Evolutionary conservation across 371 early-diverging fungal genomes (phyloP).

Genomic region (Parasitella parasitica): DNA sequence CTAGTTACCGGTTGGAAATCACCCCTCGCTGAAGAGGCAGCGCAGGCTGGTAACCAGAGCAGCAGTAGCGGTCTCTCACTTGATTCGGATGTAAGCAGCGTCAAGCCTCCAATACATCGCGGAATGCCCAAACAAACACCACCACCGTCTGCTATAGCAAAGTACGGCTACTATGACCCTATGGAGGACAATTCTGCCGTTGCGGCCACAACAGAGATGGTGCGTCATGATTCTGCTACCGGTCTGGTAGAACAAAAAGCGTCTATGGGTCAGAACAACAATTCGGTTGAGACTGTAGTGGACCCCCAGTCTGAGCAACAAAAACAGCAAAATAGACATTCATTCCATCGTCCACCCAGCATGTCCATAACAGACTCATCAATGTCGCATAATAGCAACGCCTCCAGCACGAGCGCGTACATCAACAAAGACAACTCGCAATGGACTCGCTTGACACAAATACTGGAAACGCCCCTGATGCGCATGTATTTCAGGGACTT

Average conservation of each 20-base stretch:
- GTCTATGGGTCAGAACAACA: neutral
- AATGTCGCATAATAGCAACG: constrained; percentile 2
- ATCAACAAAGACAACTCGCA: constrained; percentile 13
- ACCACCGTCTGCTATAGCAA: neutral
- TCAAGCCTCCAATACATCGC: neutral
- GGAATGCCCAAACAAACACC: neutral
- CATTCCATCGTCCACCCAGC: constrained; percentile 9
- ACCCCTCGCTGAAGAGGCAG: neutral
- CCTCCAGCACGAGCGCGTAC: neutral
- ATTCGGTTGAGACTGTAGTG: too few relatives aligned
- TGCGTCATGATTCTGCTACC: constrained; percentile 10
- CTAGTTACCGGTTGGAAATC: constrained; percentile 52
- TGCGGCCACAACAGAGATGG: neutral
- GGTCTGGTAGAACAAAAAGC: neutral
- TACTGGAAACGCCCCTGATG: constrained; percentile 55
- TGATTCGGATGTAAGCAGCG: neutral
- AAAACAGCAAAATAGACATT: neutral
- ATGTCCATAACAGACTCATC: constrained; percentile 15
- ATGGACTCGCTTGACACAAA: constrained; percentile 46
- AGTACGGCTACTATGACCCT: neutral
- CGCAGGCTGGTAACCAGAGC: neutral
- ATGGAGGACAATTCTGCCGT: neutral
- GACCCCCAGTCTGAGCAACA: neutral
- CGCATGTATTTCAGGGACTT: constrained; percentile 64
- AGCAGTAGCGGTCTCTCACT: constrained; percentile 12